A percentile compares a stretch with the other conserved stretches of the same genome.
Evolutionary conservation across 2,329 filamentous ascomycete genomes (phyloP).

Genomic region (Fusarium vanettenii): DNA sequence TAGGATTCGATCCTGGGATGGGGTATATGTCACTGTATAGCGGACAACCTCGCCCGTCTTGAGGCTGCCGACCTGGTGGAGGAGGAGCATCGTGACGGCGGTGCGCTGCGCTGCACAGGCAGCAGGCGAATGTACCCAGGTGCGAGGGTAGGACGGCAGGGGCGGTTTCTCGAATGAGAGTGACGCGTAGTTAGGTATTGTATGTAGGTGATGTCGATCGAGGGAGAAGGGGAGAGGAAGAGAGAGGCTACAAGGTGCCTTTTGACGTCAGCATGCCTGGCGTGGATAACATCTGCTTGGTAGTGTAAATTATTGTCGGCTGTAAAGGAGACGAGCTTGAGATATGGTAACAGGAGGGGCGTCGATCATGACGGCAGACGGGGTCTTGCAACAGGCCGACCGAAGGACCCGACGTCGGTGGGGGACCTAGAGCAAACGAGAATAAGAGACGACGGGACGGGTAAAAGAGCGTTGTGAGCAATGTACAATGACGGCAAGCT

Average conservation of each 20-base stretch:
- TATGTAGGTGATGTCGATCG: background rate
- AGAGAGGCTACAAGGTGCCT: conserved; percentile 21
- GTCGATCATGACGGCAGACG: conserved; percentile 28
- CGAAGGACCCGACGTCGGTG: conserved; percentile 32
- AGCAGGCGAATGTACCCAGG: conserved; percentile 12
- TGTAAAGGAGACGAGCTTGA: background rate
- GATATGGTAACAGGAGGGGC: conserved; percentile 4
- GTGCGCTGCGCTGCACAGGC: conserved; percentile 8
- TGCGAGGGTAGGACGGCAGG: conserved; percentile 2
- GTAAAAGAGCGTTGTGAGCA: background rate
- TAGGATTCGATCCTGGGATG: conserved; percentile 87
- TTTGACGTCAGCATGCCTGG: conserved; percentile 44
- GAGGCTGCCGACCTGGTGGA: conserved; percentile 91
- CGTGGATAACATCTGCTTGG: background rate
- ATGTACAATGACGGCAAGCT: conserved; percentile 44
- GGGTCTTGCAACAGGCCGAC: conserved; percentile 19
- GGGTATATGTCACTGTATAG: conserved; percentile 92
- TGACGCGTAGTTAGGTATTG: background rate
- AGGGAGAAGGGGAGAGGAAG: conserved; percentile 2
- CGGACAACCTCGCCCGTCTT: conserved; percentile 95
- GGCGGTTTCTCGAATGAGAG: conserved; percentile 2
- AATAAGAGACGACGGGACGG: background rate
- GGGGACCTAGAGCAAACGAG: background rate
- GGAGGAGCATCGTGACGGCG: conserved; percentile 76
- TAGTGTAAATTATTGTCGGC: background rate